Evolutionary conservation across 1,284 basidiomycete species (phyloP).

Genomic region (Pisolithus thermaeus): DNA sequence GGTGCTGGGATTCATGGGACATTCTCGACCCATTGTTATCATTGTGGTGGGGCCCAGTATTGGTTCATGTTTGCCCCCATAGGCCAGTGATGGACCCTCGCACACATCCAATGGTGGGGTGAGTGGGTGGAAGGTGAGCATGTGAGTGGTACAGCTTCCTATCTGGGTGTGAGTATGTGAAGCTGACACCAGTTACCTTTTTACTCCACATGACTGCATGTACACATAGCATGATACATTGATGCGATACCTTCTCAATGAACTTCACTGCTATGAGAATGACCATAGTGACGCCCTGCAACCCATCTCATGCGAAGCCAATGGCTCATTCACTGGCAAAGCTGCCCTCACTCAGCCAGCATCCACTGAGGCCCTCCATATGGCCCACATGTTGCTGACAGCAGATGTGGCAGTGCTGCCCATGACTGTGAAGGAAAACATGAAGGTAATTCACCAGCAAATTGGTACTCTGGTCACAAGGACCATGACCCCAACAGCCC

Average conservation of each 20-base stretch:
- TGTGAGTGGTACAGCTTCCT: constrained; percentile 14
- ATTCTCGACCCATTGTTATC: constrained; percentile 32
- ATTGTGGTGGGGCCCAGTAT: constrained; percentile 33
- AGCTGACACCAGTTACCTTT: neutral
- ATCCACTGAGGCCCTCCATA: neutral
- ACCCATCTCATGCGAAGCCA: neutral
- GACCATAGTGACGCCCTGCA: neutral
- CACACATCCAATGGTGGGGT: constrained; percentile 35
- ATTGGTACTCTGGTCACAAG: no score
- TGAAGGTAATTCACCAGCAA: neutral
- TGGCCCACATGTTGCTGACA: neutral
- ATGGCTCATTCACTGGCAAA: neutral
- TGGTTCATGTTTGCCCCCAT: constrained; percentile 32
- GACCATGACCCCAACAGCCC: no score
- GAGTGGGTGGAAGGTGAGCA: constrained; percentile 33
- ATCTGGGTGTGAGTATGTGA: neutral
- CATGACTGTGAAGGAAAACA: neutral
- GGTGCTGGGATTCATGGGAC: constrained; percentile 2
- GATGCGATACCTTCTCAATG: neutral
- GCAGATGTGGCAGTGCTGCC: neutral
- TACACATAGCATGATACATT: neutral
- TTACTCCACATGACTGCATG: neutral
- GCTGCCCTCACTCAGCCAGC: neutral
- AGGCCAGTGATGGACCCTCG: constrained; percentile 29
- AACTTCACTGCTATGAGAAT: neutral